phyloP scores from a whole-genome alignment of 495 filamentous ascomycete genomes.

The Trichoderma parareesei region DNA sequence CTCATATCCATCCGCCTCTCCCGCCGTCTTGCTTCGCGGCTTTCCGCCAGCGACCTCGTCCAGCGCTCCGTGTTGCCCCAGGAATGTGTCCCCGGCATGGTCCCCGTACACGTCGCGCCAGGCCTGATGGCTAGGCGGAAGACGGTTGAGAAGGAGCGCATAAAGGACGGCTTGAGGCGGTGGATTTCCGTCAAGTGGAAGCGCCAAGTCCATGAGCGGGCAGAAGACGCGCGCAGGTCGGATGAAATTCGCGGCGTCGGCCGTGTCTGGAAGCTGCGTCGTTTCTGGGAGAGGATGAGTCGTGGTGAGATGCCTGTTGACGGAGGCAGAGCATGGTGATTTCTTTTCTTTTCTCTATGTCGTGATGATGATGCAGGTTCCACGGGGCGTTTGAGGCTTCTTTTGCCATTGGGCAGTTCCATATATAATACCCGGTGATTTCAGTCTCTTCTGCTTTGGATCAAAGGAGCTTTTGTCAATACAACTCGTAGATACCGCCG shows the following conservation, averaged over 20 bases:
- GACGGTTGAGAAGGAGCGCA: constrained; percentile 44
- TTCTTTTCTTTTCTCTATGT: too few species aligned
- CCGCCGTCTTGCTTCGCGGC: constrained; percentile 34
- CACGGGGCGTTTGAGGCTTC: too few species aligned
- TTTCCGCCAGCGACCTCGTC: constrained; percentile 35
- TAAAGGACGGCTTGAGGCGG: constrained; percentile 45
- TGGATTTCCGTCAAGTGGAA: constrained; percentile 43
- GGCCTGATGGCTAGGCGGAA: constrained; percentile 37
- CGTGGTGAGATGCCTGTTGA: constrained; percentile 15
- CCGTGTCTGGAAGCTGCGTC: constrained; percentile 40
- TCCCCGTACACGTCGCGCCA: constrained; percentile 23
- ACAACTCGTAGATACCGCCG: too few species aligned
- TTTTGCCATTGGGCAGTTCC: too few species aligned
- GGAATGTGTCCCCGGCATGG: constrained; percentile 33
- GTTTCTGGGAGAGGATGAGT: constrained; percentile 44
- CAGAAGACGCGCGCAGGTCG: constrained; percentile 29
- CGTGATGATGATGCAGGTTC: too few species aligned
- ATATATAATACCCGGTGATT: too few species aligned
- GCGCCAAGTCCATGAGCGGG: constrained; percentile 31
- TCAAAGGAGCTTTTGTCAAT: too few species aligned
- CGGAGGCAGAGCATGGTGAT: too few species aligned
- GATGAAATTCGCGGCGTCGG: constrained; percentile 38
- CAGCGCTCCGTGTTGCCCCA: constrained; percentile 36
- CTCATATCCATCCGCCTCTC: constrained; percentile 44
- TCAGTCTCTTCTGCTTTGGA: too few species aligned